A percentile compares a stretch with the other conserved stretches of the same genome.
phyloP scores from a whole-genome alignment of 768 basidiomycete genomes.

The Russula brevipes region DNA sequence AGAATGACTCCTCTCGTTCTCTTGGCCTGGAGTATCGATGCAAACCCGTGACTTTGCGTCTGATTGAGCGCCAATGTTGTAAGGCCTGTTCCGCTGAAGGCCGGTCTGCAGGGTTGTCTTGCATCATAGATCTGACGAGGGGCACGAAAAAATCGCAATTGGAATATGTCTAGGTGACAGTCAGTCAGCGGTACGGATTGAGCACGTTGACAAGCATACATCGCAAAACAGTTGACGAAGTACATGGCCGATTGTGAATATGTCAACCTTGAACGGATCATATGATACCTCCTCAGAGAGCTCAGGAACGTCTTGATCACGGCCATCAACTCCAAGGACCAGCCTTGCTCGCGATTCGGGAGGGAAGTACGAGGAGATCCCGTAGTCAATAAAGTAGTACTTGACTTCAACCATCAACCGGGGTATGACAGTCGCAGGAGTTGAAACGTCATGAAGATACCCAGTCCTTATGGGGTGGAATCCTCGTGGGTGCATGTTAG shows the following conservation, averaged over 20 bases:
- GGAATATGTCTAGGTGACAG: background rate
- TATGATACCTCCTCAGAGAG: constrained; percentile 12
- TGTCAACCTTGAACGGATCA: constrained; percentile 25
- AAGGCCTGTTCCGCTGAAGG: background rate
- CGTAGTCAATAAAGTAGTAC: constrained; percentile 21
- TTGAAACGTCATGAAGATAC: background rate
- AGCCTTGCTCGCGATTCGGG: background rate
- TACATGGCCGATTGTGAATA: constrained; percentile 18
- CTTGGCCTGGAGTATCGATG: background rate
- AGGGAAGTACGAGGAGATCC: constrained; percentile 15
- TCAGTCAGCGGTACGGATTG: background rate
- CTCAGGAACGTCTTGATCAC: constrained; percentile 22
- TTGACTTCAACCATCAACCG: constrained; percentile 4
- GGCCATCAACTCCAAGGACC: background rate
- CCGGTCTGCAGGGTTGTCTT: background rate
- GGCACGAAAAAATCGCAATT: background rate
- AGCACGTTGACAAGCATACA: background rate
- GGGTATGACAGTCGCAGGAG: background rate
- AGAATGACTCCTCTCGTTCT: background rate
- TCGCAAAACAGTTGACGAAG: background rate
- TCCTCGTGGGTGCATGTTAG: constrained; percentile 14
- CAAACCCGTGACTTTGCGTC: background rate
- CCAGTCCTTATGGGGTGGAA: constrained; percentile 11
- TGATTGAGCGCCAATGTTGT: background rate
- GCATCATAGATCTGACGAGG: background rate